Evolutionary conservation across 495 filamentous ascomycete species (phyloP).

Genomic region (Thermothielavioides terrestris): DNA sequence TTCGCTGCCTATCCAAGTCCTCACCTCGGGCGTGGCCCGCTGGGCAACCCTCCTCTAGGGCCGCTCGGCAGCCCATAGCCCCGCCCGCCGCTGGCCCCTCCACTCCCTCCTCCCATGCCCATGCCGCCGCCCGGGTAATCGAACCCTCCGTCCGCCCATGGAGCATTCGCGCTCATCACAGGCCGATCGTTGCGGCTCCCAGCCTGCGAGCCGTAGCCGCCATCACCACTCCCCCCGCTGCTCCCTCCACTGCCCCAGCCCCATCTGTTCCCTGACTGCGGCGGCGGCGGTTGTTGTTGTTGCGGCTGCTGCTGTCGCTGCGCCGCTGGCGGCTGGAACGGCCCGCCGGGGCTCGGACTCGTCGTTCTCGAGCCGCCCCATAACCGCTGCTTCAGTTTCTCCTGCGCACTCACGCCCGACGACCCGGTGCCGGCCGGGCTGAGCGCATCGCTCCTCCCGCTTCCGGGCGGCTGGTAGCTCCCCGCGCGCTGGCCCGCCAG

Average conservation of each 20-base stretch:
- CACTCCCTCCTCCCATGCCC: constrained; percentile 30
- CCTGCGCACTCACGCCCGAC: constrained; percentile 33
- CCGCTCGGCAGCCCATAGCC: constrained; percentile 44
- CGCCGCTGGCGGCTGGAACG: constrained; percentile 33
- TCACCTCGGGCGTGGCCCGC: constrained; percentile 37
- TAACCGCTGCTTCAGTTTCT: constrained; percentile 44
- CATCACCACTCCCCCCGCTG: constrained; percentile 24
- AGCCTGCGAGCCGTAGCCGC: constrained; percentile 31
- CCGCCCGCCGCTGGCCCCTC: constrained; percentile 25
- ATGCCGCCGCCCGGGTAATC: constrained; percentile 30
- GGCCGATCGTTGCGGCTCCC: constrained; percentile 33
- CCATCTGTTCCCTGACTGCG: constrained; percentile 17
- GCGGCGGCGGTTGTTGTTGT: constrained; percentile 1
- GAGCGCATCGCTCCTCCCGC: constrained; percentile 17
- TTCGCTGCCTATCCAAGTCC: background rate
- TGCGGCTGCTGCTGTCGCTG: constrained; percentile 11
- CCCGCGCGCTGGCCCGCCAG: constrained; percentile 56
- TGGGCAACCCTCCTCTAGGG: constrained; percentile 39
- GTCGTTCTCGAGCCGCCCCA: constrained; percentile 39
- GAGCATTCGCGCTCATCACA: constrained; percentile 40
- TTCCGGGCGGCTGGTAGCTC: constrained; percentile 52
- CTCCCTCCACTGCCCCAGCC: constrained; percentile 18
- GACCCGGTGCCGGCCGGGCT: constrained; percentile 23
- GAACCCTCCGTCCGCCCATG: constrained; percentile 36
- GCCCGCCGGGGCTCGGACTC: constrained; percentile 27